A percentile compares a stretch with the other conserved stretches of the same genome.
Conservation (phyloP, 1,284 basidiomycete genomes). For the Marasmius tenuissimus region DNA sequence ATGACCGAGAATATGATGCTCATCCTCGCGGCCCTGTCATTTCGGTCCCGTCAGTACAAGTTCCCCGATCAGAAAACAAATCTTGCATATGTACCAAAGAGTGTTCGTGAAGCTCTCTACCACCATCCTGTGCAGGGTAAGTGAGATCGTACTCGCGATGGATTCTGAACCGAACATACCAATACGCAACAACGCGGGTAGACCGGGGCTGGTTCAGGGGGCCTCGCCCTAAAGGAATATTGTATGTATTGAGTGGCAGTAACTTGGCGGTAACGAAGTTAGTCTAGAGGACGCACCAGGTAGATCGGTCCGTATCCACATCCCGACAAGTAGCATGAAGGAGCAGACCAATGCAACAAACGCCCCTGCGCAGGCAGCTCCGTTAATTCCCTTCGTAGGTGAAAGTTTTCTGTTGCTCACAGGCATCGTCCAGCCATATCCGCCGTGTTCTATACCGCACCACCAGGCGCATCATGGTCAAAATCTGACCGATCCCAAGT, state of each 20-base stretch:
- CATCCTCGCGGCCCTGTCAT: conserved; percentile 26
- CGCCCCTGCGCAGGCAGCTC: conserved; percentile 7
- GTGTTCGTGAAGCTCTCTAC: conserved; percentile 24
- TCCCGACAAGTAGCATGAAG: conserved; percentile 21
- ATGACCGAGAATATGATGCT: conserved; percentile 29
- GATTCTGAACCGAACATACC: conserved; percentile 4
- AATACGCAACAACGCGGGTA: conserved; percentile 27
- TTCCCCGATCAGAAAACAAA: background rate
- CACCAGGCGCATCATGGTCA: conserved; percentile 23
- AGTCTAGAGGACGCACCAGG: conserved; percentile 12
- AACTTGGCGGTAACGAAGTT: background rate
- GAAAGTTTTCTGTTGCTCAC: background rate
- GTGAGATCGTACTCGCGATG: background rate
- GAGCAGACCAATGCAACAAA: conserved; percentile 20
- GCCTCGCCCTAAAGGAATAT: background rate
- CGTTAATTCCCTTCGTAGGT: background rate
- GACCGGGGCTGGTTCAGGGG: background rate
- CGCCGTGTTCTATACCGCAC: conserved; percentile 21
- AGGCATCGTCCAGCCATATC: conserved; percentile 30
- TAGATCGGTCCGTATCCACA: conserved; percentile 26
- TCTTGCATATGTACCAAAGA: conserved; percentile 21
- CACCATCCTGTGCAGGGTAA: conserved; percentile 14
- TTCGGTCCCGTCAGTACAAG: background rate
- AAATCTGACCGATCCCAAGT: conserved; percentile 19
- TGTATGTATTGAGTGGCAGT: too few relatives aligned